phyloP scores from a whole-genome alignment of 2,329 filamentous ascomycete species.

The Xylariaceae sp. region DNA sequence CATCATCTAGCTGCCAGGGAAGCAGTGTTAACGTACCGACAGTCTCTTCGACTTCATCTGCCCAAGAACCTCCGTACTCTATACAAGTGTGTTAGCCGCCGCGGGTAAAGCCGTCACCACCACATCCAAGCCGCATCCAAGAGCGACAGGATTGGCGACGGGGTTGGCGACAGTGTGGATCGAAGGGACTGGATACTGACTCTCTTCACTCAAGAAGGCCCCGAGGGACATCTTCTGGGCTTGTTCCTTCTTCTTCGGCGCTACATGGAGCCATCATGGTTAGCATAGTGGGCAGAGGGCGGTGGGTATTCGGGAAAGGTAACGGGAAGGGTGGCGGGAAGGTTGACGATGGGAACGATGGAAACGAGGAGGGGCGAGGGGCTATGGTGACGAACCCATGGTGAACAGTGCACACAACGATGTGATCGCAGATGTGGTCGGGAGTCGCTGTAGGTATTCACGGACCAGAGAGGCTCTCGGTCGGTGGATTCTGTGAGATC shows the following conservation, averaged over 20 bases:
- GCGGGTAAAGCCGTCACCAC: constrained; percentile 3
- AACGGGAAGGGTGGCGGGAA: constrained; percentile 3
- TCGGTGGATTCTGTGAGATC: not conserved
- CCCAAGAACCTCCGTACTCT: constrained; percentile 78
- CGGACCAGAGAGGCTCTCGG: constrained; percentile 1
- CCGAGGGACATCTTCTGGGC: constrained; percentile 95
- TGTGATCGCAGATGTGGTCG: constrained; percentile 22
- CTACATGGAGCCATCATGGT: constrained; percentile 49
- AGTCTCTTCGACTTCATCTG: constrained; percentile 95
- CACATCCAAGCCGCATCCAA: constrained; percentile 11
- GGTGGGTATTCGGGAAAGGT: not conserved
- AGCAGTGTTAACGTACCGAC: constrained; percentile 53
- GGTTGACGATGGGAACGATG: constrained; percentile 1
- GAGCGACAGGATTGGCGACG: not conserved
- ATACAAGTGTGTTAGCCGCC: constrained; percentile 25
- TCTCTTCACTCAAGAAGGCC: constrained; percentile 88
- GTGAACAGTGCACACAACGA: constrained; percentile 35
- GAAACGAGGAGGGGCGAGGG: not conserved
- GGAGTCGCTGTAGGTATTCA: constrained; percentile 18
- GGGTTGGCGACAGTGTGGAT: constrained; percentile 16
- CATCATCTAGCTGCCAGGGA: constrained; percentile 5
- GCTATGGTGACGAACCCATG: constrained; percentile 48
- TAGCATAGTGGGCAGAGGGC: constrained; percentile 33
- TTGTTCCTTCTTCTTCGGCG: constrained; percentile 84
- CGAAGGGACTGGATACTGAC: constrained; percentile 52